These are phyloP conservation scores for Aechmea fasciata DNA, from an alignment of 176 grass and related monocot genomes.

Conservation along the genomic window DNA sequence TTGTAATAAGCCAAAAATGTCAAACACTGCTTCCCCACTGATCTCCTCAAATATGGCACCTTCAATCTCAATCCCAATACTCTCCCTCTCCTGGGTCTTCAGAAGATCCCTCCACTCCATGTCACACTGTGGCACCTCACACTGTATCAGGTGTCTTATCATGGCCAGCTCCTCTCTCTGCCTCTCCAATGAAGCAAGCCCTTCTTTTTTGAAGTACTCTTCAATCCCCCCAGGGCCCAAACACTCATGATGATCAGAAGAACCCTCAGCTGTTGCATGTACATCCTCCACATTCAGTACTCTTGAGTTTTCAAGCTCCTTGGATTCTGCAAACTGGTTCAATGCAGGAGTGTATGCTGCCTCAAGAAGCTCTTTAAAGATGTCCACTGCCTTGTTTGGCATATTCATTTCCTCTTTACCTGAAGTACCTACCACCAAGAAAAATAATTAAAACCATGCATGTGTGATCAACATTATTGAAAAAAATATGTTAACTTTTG, in stretches of 20 bases:
- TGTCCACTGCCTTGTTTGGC: constrained; percentile 33
- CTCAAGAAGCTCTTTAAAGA: constrained; percentile 59
- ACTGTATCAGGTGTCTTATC: constrained; percentile 2
- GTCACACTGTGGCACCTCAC: constrained; percentile 4
- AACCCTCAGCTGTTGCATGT: neutral
- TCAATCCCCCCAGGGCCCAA: neutral
- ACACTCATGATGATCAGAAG: neutral
- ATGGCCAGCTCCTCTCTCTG: neutral
- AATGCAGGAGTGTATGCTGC: constrained; percentile 40
- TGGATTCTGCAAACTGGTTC: constrained; percentile 24
- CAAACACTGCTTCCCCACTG: constrained; percentile 7
- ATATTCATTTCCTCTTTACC: constrained; percentile 23
- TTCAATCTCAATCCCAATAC: constrained; percentile 3
- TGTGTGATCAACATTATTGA: too few species aligned
- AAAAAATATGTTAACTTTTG: too few species aligned
- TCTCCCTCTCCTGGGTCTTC: constrained; percentile 7
- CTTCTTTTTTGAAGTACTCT: neutral
- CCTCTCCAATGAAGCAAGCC: neutral
- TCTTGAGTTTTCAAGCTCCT: constrained; percentile 10
- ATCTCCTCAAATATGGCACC: constrained; percentile 18
- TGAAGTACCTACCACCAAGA: neutral
- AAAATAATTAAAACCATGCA: neutral
- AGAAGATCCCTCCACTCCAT: constrained; percentile 10
- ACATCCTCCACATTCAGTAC: neutral
- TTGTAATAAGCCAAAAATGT: neutral